Conservation (phyloP, 768 basidiomycete genomes). For the Tulasnella sp. region DNA sequence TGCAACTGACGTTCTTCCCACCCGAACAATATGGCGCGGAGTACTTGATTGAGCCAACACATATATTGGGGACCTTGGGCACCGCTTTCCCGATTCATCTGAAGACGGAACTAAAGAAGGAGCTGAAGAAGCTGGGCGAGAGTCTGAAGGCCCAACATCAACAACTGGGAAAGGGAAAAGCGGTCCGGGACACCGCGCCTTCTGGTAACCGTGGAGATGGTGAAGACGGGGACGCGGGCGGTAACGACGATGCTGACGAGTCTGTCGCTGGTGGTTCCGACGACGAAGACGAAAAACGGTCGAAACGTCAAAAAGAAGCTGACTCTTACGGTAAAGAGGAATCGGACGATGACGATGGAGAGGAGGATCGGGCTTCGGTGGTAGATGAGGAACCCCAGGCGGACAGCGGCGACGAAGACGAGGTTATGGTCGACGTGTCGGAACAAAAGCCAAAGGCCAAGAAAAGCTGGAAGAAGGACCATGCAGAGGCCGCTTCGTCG, state of each 20-base stretch:
- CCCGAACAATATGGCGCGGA: constrained; percentile 69
- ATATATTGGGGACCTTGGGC: constrained; percentile 61
- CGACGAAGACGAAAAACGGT: constrained; percentile 63
- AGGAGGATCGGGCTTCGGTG: constrained; percentile 27
- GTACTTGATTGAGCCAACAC: constrained; percentile 58
- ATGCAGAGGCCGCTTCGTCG: constrained; percentile 52
- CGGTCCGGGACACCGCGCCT: constrained; percentile 24
- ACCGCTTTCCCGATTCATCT: constrained; percentile 65
- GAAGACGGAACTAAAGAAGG: constrained; percentile 72
- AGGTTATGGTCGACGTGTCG: constrained; percentile 22
- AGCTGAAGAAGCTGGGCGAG: constrained; percentile 74
- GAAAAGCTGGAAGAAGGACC: constrained; percentile 22
- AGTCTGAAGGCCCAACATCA: constrained; percentile 67
- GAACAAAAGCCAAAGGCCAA: background rate
- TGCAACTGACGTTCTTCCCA: constrained; percentile 78
- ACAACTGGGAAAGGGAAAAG: constrained; percentile 72
- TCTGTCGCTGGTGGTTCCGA: constrained; percentile 68
- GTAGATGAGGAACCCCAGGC: constrained; percentile 41
- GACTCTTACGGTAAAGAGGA: constrained; percentile 68
- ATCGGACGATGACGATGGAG: constrained; percentile 41
- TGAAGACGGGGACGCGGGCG: constrained; percentile 42
- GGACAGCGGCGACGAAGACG: constrained; percentile 24
- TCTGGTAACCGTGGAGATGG: constrained; percentile 35
- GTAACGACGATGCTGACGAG: constrained; percentile 39
- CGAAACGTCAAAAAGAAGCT: constrained; percentile 58